phyloP scores from a whole-genome alignment of 2,329 filamentous ascomycete genomes.

The Ophiostoma angusticollis region DNA sequence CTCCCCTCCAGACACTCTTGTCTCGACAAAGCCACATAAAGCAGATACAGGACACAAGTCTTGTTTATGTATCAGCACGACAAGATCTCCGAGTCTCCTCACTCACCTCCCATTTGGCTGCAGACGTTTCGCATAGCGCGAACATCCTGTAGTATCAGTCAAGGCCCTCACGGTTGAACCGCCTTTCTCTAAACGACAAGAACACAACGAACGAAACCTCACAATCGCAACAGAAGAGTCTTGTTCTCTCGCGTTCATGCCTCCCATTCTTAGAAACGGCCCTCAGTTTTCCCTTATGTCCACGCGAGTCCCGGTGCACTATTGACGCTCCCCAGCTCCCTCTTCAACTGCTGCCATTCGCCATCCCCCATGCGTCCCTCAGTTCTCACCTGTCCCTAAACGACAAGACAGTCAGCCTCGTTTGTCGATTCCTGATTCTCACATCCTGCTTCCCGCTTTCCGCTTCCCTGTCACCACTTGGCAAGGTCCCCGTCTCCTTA shows the following conservation, averaged over 20 bases:
- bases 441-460: too few relatives aligned
- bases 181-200: slow-evolving; percentile 5
- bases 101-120: slow-evolving; percentile 89
- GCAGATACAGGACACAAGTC: slow-evolving; percentile 29
- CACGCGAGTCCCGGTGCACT: slow-evolving; percentile 38
- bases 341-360: background rate
- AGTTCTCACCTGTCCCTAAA: slow-evolving; percentile 3
- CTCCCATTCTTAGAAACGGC: slow-evolving; percentile 35
- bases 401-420: slow-evolving; percentile 1
- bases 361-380: slow-evolving; percentile 4
- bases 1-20: too few relatives aligned
- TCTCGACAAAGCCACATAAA: slow-evolving; percentile 6
- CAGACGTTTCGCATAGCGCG: slow-evolving; percentile 92
- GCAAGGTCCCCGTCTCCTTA: too few relatives aligned
- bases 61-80: slow-evolving; percentile 99
- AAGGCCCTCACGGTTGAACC: slow-evolving; percentile 82
- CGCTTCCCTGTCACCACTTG: too few relatives aligned
- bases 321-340: slow-evolving; percentile 31
- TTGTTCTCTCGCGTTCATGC: slow-evolving; percentile 39
- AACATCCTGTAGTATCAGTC: slow-evolving; percentile 83
- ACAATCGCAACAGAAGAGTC: slow-evolving; percentile 7
- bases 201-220: background rate
- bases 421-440: background rate
- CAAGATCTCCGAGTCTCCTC: slow-evolving; percentile 79
- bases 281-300: slow-evolving; percentile 43